Conservation (phyloP, 164 flowering plant genomes). For the Chimonanthus salicifolius region DNA sequence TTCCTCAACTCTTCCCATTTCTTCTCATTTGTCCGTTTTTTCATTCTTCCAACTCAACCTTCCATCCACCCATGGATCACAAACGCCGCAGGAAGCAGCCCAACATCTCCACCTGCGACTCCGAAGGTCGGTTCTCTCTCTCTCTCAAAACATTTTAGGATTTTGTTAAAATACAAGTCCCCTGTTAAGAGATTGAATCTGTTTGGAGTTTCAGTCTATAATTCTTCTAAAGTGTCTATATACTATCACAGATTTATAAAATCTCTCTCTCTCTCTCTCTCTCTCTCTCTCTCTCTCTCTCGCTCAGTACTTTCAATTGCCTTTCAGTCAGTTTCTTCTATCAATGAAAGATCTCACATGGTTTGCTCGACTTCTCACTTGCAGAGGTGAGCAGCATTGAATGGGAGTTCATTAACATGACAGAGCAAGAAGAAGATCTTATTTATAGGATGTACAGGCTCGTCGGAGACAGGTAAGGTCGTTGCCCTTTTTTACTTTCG, state of each 20-base stretch:
- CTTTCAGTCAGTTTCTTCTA: neutral
- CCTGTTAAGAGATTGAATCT: neutral
- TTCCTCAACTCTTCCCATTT: neutral
- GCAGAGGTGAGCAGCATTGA: slow-evolving; percentile 57
- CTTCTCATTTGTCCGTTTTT: neutral
- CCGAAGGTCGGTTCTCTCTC: slow-evolving; percentile 1
- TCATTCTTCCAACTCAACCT: neutral
- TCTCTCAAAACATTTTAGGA: neutral
- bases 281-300: neutral
- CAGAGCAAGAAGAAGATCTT: slow-evolving; percentile 68
- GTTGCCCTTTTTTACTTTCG: no score
- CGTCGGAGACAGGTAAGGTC: slow-evolving; percentile 66
- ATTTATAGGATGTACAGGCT: slow-evolving; percentile 73
- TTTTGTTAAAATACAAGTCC: no score
- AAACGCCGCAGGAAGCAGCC: slow-evolving; percentile 5
- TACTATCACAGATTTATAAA: neutral
- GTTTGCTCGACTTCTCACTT: neutral
- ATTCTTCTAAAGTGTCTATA: neutral
- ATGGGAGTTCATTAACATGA: slow-evolving; percentile 31
- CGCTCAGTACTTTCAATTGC: neutral
- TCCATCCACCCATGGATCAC: neutral
- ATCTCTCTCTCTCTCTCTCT: neutral
- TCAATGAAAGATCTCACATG: neutral
- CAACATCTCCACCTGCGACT: neutral
- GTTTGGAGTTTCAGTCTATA: no score